Percentiles rank a stretch among this genome's conserved stretches.
These are phyloP conservation scores for Diaporthe vaccinii DNA, from an alignment of 2,329 filamentous ascomycete species.

Conservation along the genomic window DNA sequence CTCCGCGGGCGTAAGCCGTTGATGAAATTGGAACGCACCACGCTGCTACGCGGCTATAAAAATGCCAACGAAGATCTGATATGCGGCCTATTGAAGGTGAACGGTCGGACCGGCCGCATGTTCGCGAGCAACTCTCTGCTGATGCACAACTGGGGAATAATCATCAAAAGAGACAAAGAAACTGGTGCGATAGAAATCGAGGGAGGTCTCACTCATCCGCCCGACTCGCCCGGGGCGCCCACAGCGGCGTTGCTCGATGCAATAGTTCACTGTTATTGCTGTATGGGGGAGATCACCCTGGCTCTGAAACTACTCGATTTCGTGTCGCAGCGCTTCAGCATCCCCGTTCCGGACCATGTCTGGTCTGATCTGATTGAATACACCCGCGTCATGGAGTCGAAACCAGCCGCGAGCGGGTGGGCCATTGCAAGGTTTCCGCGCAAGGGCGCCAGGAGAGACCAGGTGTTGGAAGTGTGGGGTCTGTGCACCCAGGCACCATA, in stretches of 20 bases:
- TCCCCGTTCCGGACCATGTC: slow-evolving; percentile 68
- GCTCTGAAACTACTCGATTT: slow-evolving; percentile 73
- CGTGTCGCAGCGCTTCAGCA: slow-evolving; percentile 70
- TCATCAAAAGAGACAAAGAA: slow-evolving; percentile 26
- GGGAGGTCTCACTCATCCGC: slow-evolving; percentile 56
- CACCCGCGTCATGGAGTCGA: slow-evolving; percentile 69
- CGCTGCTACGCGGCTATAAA: background rate
- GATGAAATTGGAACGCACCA: background rate
- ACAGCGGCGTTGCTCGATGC: slow-evolving; percentile 71
- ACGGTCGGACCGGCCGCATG: slow-evolving; percentile 55
- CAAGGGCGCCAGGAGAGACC: slow-evolving; percentile 54
- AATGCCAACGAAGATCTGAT: slow-evolving; percentile 53
- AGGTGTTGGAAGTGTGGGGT: slow-evolving; percentile 68
- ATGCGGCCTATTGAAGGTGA: slow-evolving; percentile 58
- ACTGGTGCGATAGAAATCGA: slow-evolving; percentile 45
- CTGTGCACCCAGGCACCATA: slow-evolving; percentile 72
- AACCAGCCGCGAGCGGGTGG: slow-evolving; percentile 55
- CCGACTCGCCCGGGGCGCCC: slow-evolving; percentile 69
- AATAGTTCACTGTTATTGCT: slow-evolving; percentile 78
- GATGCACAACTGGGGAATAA: slow-evolving; percentile 47
- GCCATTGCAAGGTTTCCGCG: slow-evolving; percentile 47
- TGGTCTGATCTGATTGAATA: slow-evolving; percentile 79
- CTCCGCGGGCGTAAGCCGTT: slow-evolving; percentile 47
- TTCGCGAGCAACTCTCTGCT: slow-evolving; percentile 52
- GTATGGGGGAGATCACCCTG: slow-evolving; percentile 71